Conservation (phyloP, 2,329 filamentous ascomycete species). For the Cercospora sp. region DNA sequence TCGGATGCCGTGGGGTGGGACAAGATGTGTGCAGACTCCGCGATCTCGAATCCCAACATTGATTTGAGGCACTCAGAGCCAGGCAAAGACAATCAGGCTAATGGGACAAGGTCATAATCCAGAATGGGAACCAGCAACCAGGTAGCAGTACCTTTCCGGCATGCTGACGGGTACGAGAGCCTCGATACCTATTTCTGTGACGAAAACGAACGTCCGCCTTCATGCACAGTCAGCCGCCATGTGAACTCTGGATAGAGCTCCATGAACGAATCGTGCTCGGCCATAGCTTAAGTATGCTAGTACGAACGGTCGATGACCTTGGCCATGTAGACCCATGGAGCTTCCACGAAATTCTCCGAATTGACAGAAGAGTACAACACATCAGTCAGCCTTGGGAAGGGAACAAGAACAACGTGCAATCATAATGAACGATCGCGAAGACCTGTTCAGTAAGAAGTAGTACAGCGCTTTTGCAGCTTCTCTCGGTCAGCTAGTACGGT, state of each 20-base stretch:
- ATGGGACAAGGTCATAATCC: background rate
- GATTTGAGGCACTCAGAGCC: background rate
- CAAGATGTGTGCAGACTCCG: background rate
- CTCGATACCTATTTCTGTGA: background rate
- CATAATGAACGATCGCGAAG: background rate
- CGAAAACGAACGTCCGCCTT: background rate
- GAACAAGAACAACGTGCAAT: background rate
- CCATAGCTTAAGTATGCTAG: background rate
- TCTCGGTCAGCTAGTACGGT: background rate
- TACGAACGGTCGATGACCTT: background rate
- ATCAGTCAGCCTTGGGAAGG: background rate
- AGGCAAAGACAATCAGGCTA: background rate
- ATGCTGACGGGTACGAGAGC: background rate
- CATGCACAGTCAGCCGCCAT: background rate
- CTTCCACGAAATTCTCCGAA: background rate
- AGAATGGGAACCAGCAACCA: background rate
- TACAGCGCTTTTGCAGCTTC: constrained; percentile 6
- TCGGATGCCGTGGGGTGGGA: background rate
- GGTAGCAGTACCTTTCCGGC: background rate
- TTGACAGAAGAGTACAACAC: background rate
- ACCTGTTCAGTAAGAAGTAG: background rate
- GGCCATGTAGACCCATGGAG: background rate
- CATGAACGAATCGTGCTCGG: background rate
- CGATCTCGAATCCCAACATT: background rate
- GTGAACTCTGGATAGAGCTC: background rate